Evolutionary conservation across 1,284 basidiomycete genomes (phyloP), one percentile per base, ranked within the genome.

Genomic region (Filobasidium uniguttulatum): DNA sequence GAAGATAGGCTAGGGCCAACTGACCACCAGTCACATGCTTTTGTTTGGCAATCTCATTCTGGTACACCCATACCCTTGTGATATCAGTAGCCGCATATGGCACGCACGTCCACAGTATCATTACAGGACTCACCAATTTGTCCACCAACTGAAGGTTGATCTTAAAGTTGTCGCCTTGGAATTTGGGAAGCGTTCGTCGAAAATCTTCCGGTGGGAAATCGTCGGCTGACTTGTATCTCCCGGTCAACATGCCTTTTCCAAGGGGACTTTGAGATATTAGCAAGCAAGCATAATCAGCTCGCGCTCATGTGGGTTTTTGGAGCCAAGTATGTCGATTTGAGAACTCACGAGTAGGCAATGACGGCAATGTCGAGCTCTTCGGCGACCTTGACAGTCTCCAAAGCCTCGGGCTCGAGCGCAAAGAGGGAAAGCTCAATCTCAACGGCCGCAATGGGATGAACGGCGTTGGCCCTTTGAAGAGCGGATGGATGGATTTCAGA

Each of bases 1-100:
- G 60, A 8, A 81, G 71, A 78, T 79, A 83, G 0, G 80, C 79
- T 31, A 83, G 69, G 31, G 73, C 71, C 12, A 83, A 67, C 62
- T 82, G 80, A 0, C 75, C 74, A 0, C 76, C 64, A 0, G 76
- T 76, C 25, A 77, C 60, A 0, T 69, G 70, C 62, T 76, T 77
- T 60, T 69, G 71, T 40, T 64, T 59, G 0, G 78, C 77, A 30
- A 81, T 65, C 12, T 56, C 62, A 30, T 71, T 59, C 34, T 78
- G 59, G 14, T 58, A 60, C 5, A 14, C n/a, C n/a, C n/a, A n/a
- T n/a, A n/a, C n/a, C n/a, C n/a, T n/a, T n/a, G n/a, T n/a, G n/a
- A n/a, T n/a, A n/a, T n/a, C n/a, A n/a, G n/a, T n/a, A n/a, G n/a
- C n/a, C n/a, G 31, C n/a, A 10, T 10, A n/a, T n/a, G n/a, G 31